Evolutionary conservation across 768 basidiomycete species (phyloP), one percentile per base, ranked within the genome.

Genomic region (Termitomyces sp.): DNA sequence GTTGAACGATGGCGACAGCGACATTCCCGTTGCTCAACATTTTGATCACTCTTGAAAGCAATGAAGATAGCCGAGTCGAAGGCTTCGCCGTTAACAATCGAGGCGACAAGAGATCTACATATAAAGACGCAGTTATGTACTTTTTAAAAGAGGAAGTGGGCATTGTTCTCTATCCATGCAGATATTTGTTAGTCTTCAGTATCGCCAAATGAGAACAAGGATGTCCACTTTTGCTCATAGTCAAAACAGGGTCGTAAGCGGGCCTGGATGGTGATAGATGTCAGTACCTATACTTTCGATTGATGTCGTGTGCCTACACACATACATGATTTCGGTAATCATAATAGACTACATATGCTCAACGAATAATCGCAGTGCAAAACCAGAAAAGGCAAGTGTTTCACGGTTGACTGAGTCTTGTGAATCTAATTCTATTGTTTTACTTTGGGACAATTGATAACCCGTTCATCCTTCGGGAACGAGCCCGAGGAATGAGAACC

Each of bases 1-100:
- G 82, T 61, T 84, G 82, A 45, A 89, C 84, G 56, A 88, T 65
- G 21, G 88, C 88, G 55, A 89, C 79, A 51, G 86, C 88, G 57
- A 88, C 71, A 40, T 80, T 77, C 51, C 87, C 84, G 65, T 80
- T 69, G 61, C 78, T 70, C 76, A 84, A 76, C 67, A 70, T 71
- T 30, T 56, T 69, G 27, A n/a, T 42, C 21, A 35, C 16, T 25
- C 48, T 37, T 5, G 35, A 35, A 32, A 47, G 6, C 12, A 41
- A 16, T 17, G 1, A 17, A 34, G 21, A 49, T 35, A 14, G 19
- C 28, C 17, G 4, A 3, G n/a, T 12, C 32, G 7, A 8, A 14
- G 27, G 9, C 17, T 45, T 28, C 9, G 17, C 44, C 5, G 49
- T 42, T 12, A 2, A 28, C 16, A 25, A 28, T 50, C 17, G 35